Percentiles rank a stretch among this genome's conserved stretches.
These are phyloP conservation scores for Phalaenopsis equestris DNA, from an alignment of 106 monocot species.

Conservation along the genomic window DNA sequence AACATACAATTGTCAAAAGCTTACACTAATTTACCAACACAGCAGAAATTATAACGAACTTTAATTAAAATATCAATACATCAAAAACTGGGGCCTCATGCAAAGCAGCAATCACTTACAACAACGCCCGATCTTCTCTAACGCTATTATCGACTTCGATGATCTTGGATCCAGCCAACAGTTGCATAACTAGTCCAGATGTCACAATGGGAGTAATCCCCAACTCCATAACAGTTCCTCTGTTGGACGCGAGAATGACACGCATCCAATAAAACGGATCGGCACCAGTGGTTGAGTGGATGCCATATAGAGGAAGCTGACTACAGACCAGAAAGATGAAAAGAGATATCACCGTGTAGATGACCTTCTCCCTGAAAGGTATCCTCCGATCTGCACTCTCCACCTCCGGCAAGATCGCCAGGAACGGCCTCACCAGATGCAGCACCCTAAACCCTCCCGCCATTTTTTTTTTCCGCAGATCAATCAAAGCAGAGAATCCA, in stretches of 20 bases:
- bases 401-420: conserved; percentile 18
- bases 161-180: conserved; percentile 13
- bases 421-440: conserved; percentile 15
- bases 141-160: conserved; percentile 15
- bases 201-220: conserved; percentile 16
- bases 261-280: conserved; percentile 29
- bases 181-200: conserved; percentile 14
- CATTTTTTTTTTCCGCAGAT: conserved; percentile 9
- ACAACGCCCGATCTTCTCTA: conserved; percentile 11
- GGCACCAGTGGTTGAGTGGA: conserved; percentile 22
- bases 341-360: conserved; percentile 15
- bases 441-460: conserved; percentile 13
- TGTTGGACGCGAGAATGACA: conserved; percentile 20
- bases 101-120: conserved; percentile 7
- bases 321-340: conserved; percentile 15
- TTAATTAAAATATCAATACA: too few species aligned
- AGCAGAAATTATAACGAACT: too few species aligned
- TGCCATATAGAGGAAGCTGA: conserved; percentile 18
- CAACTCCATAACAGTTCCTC: conserved; percentile 17
- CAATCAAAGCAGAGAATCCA: not conserved
- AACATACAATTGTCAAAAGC: too few species aligned
- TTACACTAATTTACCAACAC: too few species aligned
- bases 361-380: conserved; percentile 19
- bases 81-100: not conserved
- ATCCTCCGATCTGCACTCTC: conserved; percentile 16